These are phyloP conservation scores for Lepiota brunneoincarnata DNA, from an alignment of 768 basidiomycete species.

Conservation along the genomic window DNA sequence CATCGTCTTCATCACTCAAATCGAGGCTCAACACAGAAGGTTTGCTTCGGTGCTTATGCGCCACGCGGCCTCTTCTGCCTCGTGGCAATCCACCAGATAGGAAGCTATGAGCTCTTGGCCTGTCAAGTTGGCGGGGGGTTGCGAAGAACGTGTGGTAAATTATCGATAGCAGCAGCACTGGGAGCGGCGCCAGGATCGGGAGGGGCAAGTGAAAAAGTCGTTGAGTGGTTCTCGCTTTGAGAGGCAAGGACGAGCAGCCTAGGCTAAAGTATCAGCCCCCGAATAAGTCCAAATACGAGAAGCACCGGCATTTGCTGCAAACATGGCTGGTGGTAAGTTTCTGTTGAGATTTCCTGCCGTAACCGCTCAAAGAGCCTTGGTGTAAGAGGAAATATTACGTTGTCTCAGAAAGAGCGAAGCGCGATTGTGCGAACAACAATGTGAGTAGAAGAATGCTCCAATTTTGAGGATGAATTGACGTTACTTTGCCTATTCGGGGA, in stretches of 20 bases:
- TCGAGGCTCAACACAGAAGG: constrained; percentile 28
- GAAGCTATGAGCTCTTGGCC: constrained; percentile 59
- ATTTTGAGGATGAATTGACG: constrained; percentile 37
- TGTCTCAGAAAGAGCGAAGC: constrained; percentile 76
- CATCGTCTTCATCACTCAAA: constrained; percentile 36
- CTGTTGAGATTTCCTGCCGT: constrained; percentile 47
- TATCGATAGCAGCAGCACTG: constrained; percentile 66
- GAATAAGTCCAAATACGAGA: background rate
- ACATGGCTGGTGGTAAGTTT: constrained; percentile 63
- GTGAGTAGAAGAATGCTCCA: constrained; percentile 33
- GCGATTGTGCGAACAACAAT: constrained; percentile 85
- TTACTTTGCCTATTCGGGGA: constrained; percentile 48
- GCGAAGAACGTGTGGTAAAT: constrained; percentile 63
- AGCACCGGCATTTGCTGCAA: constrained; percentile 76
- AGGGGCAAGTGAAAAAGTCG: constrained; percentile 59
- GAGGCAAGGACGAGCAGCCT: constrained; percentile 78
- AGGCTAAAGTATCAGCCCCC: constrained; percentile 6
- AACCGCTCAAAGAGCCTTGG: constrained; percentile 55
- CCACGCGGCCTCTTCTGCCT: constrained; percentile 77
- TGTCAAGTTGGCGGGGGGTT: constrained; percentile 42
- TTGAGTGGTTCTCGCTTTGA: constrained; percentile 56
- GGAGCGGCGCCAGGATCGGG: constrained; percentile 52
- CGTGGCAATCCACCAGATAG: constrained; percentile 71
- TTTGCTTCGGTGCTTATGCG: constrained; percentile 41
- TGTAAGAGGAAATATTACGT: constrained; percentile 69